Conservation (phyloP, 2,329 filamentous ascomycete species). For the Canariomyces notabilis region DNA sequence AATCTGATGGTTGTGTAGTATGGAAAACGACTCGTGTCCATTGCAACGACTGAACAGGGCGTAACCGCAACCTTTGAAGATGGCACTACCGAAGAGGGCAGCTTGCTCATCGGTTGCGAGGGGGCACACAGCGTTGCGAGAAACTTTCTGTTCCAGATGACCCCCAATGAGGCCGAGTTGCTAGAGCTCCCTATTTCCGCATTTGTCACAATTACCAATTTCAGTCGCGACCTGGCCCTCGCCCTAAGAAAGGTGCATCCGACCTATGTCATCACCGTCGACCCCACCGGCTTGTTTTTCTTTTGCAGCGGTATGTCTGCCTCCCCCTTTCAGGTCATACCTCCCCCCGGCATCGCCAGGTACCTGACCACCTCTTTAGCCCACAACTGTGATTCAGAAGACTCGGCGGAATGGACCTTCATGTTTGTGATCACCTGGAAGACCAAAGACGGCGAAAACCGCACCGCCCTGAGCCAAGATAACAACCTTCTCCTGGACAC, state of each 20-base stretch:
- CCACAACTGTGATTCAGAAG: neutral
- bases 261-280: conserved; percentile 3
- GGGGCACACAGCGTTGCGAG: conserved; percentile 18
- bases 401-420: conserved; percentile 9
- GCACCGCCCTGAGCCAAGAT: neutral
- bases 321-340: neutral
- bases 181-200: conserved; percentile 9
- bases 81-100: conserved; percentile 9
- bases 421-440: conserved; percentile 18
- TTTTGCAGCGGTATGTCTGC: conserved; percentile 22
- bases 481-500: conserved; percentile 5
- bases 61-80: conserved; percentile 14
- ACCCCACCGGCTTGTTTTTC: conserved; percentile 16
- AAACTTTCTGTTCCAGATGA: conserved; percentile 12
- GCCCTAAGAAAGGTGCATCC: conserved; percentile 7
- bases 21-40: conserved; percentile 20
- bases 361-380: neutral
- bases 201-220: conserved; percentile 9
- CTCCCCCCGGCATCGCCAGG: too few relatives aligned
- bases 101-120: conserved; percentile 18
- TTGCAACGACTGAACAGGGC: conserved; percentile 8
- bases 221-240: neutral
- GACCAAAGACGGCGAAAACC: neutral
- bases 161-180: conserved; percentile 6
- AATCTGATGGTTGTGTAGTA: conserved; percentile 17